phyloP scores from a whole-genome alignment of 805 yeast genomes.

The Isabelozyma heimii region DNA sequence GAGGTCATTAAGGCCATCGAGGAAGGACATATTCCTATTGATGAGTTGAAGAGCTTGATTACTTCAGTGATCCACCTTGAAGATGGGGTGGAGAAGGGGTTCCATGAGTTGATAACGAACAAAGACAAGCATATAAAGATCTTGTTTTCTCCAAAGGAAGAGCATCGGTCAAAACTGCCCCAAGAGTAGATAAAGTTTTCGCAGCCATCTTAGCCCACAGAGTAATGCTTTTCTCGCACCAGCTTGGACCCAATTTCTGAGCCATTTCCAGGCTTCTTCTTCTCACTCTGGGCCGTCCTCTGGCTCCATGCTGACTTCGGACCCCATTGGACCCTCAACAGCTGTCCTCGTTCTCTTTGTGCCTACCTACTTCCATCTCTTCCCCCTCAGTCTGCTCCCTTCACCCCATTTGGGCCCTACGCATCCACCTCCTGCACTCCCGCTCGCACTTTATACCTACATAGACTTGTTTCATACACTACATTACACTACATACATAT shows the following conservation, averaged over 20 bases:
- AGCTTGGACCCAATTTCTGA: too few species aligned
- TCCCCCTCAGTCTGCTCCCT: too few species aligned
- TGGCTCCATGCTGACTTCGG: neutral
- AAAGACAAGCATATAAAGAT: constrained; percentile 58
- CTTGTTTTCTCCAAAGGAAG: constrained; percentile 44
- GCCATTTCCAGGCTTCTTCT: too few species aligned
- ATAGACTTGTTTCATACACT: neutral
- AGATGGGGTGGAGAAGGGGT: constrained; percentile 54
- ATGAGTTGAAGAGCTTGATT: constrained; percentile 45
- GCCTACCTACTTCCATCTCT: too few species aligned
- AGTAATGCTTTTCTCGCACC: too few species aligned
- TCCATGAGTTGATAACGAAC: constrained; percentile 46
- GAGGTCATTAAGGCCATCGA: constrained; percentile 53
- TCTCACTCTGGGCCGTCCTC: neutral
- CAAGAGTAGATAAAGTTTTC: too few species aligned
- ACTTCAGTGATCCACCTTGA: constrained; percentile 52
- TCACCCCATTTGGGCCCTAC: too few species aligned
- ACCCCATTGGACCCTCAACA: too few species aligned
- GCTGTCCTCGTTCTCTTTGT: too few species aligned
- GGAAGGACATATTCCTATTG: constrained; percentile 42
- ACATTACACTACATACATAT: too few species aligned
- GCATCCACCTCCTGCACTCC: neutral
- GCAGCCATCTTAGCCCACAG: too few species aligned
- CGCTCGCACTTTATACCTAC: neutral
- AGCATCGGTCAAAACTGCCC: neutral